phyloP scores from a whole-genome alignment of 2,329 filamentous ascomycete species.

The Sporothrix euskadiensis region DNA sequence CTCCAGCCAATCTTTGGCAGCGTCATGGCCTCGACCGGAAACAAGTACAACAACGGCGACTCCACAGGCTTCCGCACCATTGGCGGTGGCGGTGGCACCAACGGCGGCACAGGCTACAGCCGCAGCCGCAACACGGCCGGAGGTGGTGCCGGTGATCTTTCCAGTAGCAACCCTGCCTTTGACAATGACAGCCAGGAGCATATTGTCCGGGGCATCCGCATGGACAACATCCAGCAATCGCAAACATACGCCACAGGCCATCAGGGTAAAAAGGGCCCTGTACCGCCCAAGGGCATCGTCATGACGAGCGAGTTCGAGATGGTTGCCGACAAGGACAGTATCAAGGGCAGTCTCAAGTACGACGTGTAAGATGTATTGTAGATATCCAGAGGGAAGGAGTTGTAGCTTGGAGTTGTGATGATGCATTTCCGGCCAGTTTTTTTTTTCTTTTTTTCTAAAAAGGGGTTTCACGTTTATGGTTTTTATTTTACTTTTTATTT shows the following conservation, averaged over 20 bases:
- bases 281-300: conserved; percentile 40
- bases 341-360: background rate
- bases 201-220: conserved; percentile 47
- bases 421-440: background rate
- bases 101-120: conserved; percentile 40
- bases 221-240: conserved; percentile 40
- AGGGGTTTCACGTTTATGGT: background rate
- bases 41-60: conserved; percentile 42
- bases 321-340: conserved; percentile 14
- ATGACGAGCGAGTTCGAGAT: conserved; percentile 48
- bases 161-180: conserved; percentile 33
- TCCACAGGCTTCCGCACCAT: conserved; percentile 44
- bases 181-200: conserved; percentile 44
- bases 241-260: background rate
- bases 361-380: background rate
- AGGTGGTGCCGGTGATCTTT: conserved; percentile 29
- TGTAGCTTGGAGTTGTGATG: background rate
- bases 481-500: background rate
- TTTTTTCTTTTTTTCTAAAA: too few species aligned
- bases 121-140: conserved; percentile 40
- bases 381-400: background rate
- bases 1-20: conserved; percentile 43
- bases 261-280: background rate
- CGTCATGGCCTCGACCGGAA: conserved; percentile 42
- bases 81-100: conserved; percentile 42